These are phyloP conservation scores for Metschnikowia hibisci DNA, from an alignment of 805 yeast genomes.

Conservation along the genomic window DNA sequence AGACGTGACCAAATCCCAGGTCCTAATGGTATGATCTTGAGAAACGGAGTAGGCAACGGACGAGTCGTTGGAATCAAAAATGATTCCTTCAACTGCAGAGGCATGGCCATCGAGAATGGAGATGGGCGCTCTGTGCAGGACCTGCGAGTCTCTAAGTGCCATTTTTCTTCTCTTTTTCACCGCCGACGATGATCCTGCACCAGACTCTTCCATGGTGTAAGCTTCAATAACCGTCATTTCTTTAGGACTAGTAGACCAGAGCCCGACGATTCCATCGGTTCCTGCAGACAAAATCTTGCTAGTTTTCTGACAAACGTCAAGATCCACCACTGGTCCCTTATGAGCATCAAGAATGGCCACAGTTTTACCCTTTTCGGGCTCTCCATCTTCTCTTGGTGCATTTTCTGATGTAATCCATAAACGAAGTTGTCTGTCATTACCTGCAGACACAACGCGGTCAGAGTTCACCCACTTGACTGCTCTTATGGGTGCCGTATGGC, in stretches of 20 bases:
- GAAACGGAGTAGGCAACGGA: constrained; percentile 92
- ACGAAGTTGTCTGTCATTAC: constrained; percentile 85
- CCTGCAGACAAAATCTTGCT: constrained; percentile 79
- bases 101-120: constrained; percentile 75
- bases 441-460: constrained; percentile 75
- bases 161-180: constrained; percentile 85
- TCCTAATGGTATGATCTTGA: constrained; percentile 90
- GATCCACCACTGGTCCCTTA: constrained; percentile 75
- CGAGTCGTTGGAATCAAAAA: constrained; percentile 66
- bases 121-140: constrained; percentile 79
- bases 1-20: constrained; percentile 92
- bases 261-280: constrained; percentile 70
- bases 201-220: constrained; percentile 11
- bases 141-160: constrained; percentile 70
- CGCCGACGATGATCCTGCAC: constrained; percentile 54
- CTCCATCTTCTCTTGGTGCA: constrained; percentile 29
- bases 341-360: constrained; percentile 88
- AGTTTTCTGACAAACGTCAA: constrained; percentile 54
- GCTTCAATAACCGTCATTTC: constrained; percentile 59
- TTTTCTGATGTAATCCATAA: constrained; percentile 64
- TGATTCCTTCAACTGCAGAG: constrained; percentile 83
- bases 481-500: constrained; percentile 85
- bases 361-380: constrained; percentile 64
- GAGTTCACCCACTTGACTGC: constrained; percentile 76
- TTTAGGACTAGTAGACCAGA: constrained; percentile 86